Evolutionary conservation across 805 yeast genomes (phyloP), one percentile per base, ranked within the genome.

Genomic region (Debaryomyces tyrocola): DNA sequence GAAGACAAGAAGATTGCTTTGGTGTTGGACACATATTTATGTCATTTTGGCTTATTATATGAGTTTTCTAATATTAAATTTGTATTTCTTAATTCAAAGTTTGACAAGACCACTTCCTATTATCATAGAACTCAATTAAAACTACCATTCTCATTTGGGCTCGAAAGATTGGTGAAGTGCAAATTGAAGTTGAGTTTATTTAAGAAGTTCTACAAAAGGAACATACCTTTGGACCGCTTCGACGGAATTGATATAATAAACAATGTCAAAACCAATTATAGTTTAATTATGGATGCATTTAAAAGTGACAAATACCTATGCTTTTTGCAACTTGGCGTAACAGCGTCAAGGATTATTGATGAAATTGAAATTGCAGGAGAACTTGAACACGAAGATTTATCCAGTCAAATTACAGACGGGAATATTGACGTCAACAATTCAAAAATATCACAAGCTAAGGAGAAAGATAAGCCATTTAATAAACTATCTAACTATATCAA

Each of bases 61-160:
- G 36, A 46, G 9, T 53, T 47, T 33, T 43, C 52, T n/a, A 51
- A 57, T 41, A 50, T 60, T 34, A 33, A 44, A 7, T 47, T 60
- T n/a, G 29, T 50, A 1, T 47, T 44, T 28, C 41, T 56, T n/a
- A 49, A 45, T 34, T 48, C 55, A 7, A 33, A 40, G 14, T 46
- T 42, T 24, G 62, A 56, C 34, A 51, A 46, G 21, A 48, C 52
- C n/a, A 42, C 45, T 2, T 48, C 52, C 2, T 41, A 43, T 28
- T 53, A 39, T 36, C 43, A 51, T 15, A 44, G 46, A 11, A 42
- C 43, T 21, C 41, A 44, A 12, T n/a, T 47, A 14, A 34, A 20
- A 20, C 12, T 51, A 18, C 49, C 53, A 10, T 51, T 55, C 37
- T 55, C 61, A 11, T 47, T 49, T 14, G 64, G 60, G 7, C 48